Evolutionary conservation across 2,329 filamentous ascomycete species (phyloP), one percentile per base, ranked within the genome.

Genomic region (Talaromyces sp.): DNA sequence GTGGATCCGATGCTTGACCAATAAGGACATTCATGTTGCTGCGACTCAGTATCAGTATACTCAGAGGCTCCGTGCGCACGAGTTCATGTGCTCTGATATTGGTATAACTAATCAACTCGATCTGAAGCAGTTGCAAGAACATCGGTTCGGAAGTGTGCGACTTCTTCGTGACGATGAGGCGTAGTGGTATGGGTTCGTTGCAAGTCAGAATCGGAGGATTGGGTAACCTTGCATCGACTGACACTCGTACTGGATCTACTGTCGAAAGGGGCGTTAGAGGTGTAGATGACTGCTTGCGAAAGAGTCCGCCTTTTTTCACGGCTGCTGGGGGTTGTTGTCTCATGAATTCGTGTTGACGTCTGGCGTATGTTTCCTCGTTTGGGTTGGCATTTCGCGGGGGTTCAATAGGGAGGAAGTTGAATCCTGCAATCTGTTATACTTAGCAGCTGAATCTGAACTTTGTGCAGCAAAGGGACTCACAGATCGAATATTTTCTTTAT

Each of bases 361-460:
- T 84, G 2, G 93, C 95, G 78, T 92, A 99, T 2, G 90, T 88
- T 76, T 98, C 93, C 69, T 92, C 89, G 27, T 87, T 85, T 0
- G 87, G 84, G 54, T 83, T 80, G 4, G 85, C 81, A 0, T 87
- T 87, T 48, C 93, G 84, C 0, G 94, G 93, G 6, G 92, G 91
- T 76, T 99, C 95, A 70, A 98, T 94, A 4, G 95, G 95, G 43
- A 97, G 84, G 75, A 99, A 95, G 65, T 91, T 94, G 79, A 97
- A 90, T 41, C 88, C 87, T 41, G 74, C 76, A 69, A 76, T 77
- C 81, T 77, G 69, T 61, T 50, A 16, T 24, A 52, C 24, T 62
- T 45, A 57, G 64, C 8, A 65, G 41, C 35, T 8, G 48, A 50
- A 19, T 45, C 47, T 4, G 22, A 14, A 62, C 10, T 3, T 22